Evolutionary conservation across 179 eudicot genomes (phyloP).

Genomic region (Silene coronaria): DNA sequence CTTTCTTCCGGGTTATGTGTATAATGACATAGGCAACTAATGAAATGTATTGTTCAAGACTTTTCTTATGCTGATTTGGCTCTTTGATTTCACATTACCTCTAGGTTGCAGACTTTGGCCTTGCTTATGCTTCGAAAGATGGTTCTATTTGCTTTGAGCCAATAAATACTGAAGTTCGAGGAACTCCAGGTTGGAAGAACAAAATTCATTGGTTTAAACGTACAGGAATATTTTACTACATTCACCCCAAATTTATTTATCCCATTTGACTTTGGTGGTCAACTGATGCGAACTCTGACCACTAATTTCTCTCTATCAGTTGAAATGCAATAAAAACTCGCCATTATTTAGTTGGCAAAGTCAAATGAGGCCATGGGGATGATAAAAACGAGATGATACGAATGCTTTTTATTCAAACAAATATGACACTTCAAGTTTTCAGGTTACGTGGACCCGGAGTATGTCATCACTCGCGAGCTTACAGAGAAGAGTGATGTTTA

Average conservation of each 20-base stretch:
- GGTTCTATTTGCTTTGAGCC: slow-evolving; percentile 90
- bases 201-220: background rate
- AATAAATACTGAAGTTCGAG: slow-evolving; percentile 80
- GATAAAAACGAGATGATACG: background rate
- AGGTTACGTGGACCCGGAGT: slow-evolving; percentile 99
- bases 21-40: background rate
- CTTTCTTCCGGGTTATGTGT: background rate
- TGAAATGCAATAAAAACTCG: too few relatives aligned
- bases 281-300: background rate
- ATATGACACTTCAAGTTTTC: slow-evolving; percentile 14
- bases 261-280: slow-evolving; percentile 2
- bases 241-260: background rate
- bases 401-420: background rate
- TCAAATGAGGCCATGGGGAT: background rate
- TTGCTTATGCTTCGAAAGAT: slow-evolving; percentile 81
- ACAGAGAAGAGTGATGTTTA: slow-evolving; percentile 93
- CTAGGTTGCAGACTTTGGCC: slow-evolving; percentile 96
- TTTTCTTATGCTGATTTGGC: background rate
- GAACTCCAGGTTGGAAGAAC: slow-evolving; percentile 73
- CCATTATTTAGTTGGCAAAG: background rate
- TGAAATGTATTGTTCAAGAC: background rate
- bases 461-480: slow-evolving; percentile 69
- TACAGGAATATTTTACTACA: background rate
- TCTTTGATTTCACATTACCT: slow-evolving; percentile 12
- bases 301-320: background rate